Evolutionary conservation across 371 early-diverging fungal species (phyloP), one percentile per base, ranked within the genome.

Genomic region (Saksenaea vasiformis): DNA sequence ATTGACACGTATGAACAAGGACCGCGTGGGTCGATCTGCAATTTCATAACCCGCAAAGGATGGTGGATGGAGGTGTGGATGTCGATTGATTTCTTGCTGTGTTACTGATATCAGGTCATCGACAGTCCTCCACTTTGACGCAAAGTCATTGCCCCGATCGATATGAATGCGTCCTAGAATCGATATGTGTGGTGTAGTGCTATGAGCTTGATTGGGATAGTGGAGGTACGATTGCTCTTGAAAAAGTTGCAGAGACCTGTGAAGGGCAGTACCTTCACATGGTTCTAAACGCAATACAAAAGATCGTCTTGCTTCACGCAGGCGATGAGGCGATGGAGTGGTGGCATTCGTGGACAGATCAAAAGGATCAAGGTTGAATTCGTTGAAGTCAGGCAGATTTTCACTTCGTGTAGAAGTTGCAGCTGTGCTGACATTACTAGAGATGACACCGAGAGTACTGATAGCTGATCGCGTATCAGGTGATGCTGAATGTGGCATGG

Each of bases 181-280:
- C 10, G 68, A 61, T 2, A 70, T 35, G 47, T 70, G 70, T 1
- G 66, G 66, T 26, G 60, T 19, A 9, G 60, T 39, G 34, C 63
- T 59, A n/a, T 70, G 70, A 0, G 70, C 70, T 62, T 66, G 70
- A 27, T 70, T 70, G 8, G 70, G 70, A 39, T 28, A 66, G 26
- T 51, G 34, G 9, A 58, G 17, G 44, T 56, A 70, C 9, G 70
- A 62, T 39, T 58, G 60, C 38, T 70, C 70, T 51, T 66, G 66
- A 36, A 70, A 70, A 2, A 15, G 17, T 31, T 70, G 36, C 19
- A 70, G 47, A 15, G 70, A 66, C 2, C 13, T 43, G 5, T 31
- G 54, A 13, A 70, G 47, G 8, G 41, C 17, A 10, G 64, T 58
- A 26, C 34, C 58, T 36, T 51, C 39, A 17, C 47, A 38, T 0